Conservation (phyloP, 179 eudicot species). For the Silene coronaria region DNA sequence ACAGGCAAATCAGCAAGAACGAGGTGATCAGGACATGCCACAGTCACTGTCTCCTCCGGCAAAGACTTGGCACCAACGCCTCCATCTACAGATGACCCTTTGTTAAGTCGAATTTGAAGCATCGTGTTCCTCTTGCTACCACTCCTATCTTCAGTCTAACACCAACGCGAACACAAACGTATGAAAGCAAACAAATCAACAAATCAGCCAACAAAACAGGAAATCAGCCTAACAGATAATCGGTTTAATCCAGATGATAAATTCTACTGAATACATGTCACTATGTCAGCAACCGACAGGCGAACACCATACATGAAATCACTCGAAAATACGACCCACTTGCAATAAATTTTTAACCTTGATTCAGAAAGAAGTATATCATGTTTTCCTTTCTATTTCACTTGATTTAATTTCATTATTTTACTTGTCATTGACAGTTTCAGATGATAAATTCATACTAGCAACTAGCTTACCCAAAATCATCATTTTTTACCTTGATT, state of each 20-base stretch:
- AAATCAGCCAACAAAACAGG: neutral
- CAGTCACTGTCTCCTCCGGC: conserved; percentile 60
- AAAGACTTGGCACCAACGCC: conserved; percentile 44
- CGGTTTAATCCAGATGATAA: neutral
- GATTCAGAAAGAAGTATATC: neutral
- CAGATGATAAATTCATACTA: too few relatives aligned
- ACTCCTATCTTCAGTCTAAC: neutral
- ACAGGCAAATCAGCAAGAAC: conserved; percentile 93
- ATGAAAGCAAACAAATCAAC: neutral
- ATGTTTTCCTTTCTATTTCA: too few relatives aligned
- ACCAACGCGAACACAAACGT: neutral
- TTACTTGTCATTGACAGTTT: too few relatives aligned
- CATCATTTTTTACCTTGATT: too few relatives aligned
- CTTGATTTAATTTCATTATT: too few relatives aligned
- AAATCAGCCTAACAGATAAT: neutral
- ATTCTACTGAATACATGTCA: neutral
- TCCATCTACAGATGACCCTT: conserved; percentile 56
- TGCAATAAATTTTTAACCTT: neutral
- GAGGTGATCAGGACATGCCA: conserved; percentile 95
- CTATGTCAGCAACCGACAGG: neutral
- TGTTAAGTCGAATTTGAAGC: conserved; percentile 87
- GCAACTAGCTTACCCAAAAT: too few relatives aligned
- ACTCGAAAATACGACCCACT: neutral
- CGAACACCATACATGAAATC: neutral
- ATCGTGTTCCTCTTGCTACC: conserved; percentile 32